These are phyloP conservation scores for Rosellinia necatrix DNA, from an alignment of 2,329 filamentous ascomycete genomes.

Conservation along the genomic window DNA sequence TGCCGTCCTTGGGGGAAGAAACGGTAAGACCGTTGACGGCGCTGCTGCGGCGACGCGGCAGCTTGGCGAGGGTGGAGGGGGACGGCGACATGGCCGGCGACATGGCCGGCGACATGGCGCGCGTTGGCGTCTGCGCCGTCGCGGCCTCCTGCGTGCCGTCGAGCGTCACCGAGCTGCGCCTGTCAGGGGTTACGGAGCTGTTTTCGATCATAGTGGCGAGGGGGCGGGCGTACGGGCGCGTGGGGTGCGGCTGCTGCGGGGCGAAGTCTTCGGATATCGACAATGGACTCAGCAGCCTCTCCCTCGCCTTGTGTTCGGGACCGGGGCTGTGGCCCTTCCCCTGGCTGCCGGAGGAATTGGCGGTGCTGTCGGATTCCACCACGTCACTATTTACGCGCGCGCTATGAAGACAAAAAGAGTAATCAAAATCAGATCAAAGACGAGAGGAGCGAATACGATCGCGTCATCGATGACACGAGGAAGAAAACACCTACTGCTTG, in stretches of 20 bases:
- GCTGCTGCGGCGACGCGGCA: conserved; percentile 35
- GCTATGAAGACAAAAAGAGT: conserved; percentile 26
- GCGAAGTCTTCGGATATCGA: conserved; percentile 13
- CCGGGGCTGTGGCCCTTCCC: conserved; percentile 25
- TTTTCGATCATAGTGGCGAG: conserved; percentile 32
- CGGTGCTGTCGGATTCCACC: conserved; percentile 38
- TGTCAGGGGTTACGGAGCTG: conserved; percentile 23
- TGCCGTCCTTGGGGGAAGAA: conserved; percentile 44
- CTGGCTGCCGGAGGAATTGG: conserved; percentile 32
- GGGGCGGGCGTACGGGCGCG: conserved; percentile 21
- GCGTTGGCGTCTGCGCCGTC: conserved; percentile 4
- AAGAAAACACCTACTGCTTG: conserved; percentile 38
- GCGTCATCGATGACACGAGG: not conserved
- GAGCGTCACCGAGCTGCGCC: conserved; percentile 14
- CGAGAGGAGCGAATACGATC: not conserved
- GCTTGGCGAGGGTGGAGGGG: too few relatives aligned
- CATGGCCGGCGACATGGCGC: conserved; percentile 8
- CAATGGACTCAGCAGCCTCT: conserved; percentile 26
- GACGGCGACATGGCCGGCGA: conserved; percentile 29
- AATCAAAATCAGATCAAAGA: conserved; percentile 3
- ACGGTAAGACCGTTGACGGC: conserved; percentile 46
- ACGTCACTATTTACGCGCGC: conserved; percentile 36
- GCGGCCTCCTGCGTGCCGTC: conserved; percentile 27
- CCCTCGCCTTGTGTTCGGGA: conserved; percentile 36
- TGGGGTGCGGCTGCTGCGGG: conserved; percentile 24